Base-by-base conservation (phyloP, 805 yeast genomes). In the Myxozyma melibiosi region DNA sequence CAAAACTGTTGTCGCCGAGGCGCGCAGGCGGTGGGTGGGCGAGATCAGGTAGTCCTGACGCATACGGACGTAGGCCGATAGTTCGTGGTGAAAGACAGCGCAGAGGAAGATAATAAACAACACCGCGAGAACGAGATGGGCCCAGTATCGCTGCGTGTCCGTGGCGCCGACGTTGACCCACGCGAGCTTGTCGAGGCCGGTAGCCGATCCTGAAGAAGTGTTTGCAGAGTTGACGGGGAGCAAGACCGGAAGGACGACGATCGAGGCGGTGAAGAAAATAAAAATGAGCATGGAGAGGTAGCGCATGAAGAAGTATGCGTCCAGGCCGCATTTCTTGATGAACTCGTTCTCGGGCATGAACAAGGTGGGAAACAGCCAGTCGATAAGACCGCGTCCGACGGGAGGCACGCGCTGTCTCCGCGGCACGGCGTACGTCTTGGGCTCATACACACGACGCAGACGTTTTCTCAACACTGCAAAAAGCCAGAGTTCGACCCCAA, bases 221-320 rank as follows among this genome's bases (percentile, higher is more conserved):
- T 48, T 25, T 4, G 51, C 54, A 5, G 41, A 18, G 40, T 91
- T 90, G 43, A 92, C 77, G 0, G 98, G 94, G 11, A 94, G 76
- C 53, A 92, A 74, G 47, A 92, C 79, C 4, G 86, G 84, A 77
- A 82, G 82, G 4, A 83, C 74, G 28, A 83, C 66, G 2, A 79
- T 37, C 48, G 82, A 71, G 3, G 88, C 87, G 37, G 83, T 73
- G 1, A 84, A 76, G 53, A 84, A 82, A 38, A 83, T 69, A 8
- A 75, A 58, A 13, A 81, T 74, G 61, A 90, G 75, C 44, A 86
- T 68, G 45, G 81, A 78, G 27, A 94, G 71, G 68, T 86, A 94
- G 62, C 99, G 78, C 61, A 90, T 73, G 70, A 91, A 92, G 68
- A 94, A 85, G 74, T 89, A 92, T 2, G 97, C 97, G 70, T 92